Evolutionary conservation across 2,329 filamentous ascomycete genomes (phyloP).

Genomic region (Alternaria postmessia): DNA sequence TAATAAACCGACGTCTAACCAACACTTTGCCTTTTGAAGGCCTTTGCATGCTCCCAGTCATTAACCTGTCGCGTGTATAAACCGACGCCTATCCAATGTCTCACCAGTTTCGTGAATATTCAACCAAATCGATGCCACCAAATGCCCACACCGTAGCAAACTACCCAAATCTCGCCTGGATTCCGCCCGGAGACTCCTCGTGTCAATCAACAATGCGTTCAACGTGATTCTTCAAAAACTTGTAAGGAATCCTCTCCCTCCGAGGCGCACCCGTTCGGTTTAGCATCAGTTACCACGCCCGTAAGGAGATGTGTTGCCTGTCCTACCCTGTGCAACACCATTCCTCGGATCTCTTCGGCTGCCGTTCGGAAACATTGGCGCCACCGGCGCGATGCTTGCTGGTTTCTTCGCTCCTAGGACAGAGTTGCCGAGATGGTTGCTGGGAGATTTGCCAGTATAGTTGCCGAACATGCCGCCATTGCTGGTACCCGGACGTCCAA

Average conservation of each 20-base stretch:
- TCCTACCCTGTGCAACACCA: background rate
- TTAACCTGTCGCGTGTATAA: background rate
- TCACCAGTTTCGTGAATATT: background rate
- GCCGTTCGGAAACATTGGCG: constrained; percentile 24
- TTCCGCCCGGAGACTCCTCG: background rate
- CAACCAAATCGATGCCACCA: background rate
- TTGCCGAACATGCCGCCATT: constrained; percentile 1
- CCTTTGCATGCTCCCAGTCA: background rate
- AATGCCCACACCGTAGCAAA: background rate
- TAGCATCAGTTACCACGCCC: background rate
- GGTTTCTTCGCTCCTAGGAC: constrained; percentile 26
- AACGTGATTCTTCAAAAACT: background rate
- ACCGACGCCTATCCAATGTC: background rate
- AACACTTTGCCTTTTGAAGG: background rate
- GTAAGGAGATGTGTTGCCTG: background rate
- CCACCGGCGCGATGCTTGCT: constrained; percentile 26
- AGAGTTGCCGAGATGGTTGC: constrained; percentile 21
- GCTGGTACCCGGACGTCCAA: background rate
- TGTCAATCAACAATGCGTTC: background rate
- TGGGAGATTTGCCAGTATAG: constrained; percentile 18
- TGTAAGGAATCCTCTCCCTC: background rate
- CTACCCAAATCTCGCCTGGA: background rate
- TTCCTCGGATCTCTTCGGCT: constrained; percentile 16
- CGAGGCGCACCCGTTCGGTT: background rate
- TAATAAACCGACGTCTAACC: background rate